Evolutionary conservation across 2,329 filamentous ascomycete genomes (phyloP), one percentile per base, ranked within the genome.

Genomic region (Pseudovirgaria hyperparasitica): DNA sequence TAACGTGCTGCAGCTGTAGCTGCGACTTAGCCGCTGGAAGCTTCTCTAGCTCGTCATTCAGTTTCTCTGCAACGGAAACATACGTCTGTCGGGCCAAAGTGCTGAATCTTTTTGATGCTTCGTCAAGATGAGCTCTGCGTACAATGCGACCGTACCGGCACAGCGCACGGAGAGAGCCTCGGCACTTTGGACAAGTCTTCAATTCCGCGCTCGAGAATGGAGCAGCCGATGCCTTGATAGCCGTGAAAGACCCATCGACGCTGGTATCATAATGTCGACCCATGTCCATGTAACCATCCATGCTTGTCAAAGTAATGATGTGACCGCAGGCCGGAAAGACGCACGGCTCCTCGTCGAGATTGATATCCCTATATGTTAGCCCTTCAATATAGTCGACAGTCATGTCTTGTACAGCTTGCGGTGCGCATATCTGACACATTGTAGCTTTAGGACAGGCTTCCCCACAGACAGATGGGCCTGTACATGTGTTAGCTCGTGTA

Each of bases 31-130:
- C 29, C 12, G 19, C 25, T 8, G 33, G 16, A 2, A 41, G 26
- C 1, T 27, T 22, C 10, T 31, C 15, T 9, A 48, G 26, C 5
- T 26, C 25, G 8, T 34, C 26, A 14, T 50, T 37, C 2, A 64
- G 33, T 11, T 34, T 17, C 2, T 51, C 33, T 2, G 53, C 52
- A 6, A 72, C 50, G 4, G 52, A 41, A 0, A 56, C 35, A 31
- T 58, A 65, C 7, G 52, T 39, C 5, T 34, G 39, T 6, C 65
- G 63, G 0, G 66, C 58, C 54, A 61, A 69, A 4, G 62, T 40
- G n/a, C 75, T 63, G 41, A 80, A 74, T 34, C 70, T 74, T 48
- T 76, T 76, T 0, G 70, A 71, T 0, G 66, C 58, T 41, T 77
- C 67, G 28, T 80, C 72, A 1, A 81, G 55, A 5, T 72, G 52